Base-by-base conservation (phyloP, 352 stramenopile species). In the Pythium oligandrum region DNA sequence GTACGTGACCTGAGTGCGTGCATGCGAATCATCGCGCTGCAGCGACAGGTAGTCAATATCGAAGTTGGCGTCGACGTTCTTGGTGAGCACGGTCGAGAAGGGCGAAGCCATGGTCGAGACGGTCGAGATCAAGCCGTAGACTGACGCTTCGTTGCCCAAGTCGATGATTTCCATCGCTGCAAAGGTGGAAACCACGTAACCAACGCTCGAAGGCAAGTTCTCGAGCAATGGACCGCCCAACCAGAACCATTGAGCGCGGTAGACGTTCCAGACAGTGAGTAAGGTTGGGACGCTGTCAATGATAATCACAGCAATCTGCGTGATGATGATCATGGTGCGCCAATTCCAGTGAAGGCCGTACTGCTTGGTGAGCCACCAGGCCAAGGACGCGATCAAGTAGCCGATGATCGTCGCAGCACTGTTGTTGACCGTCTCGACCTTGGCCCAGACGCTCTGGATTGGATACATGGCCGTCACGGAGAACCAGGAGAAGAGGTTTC, bases 131-230 rank as follows among this genome's bases (percentile, higher is more conserved):
- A 68, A 44, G 7, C 44, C 56, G 26, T 57, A 58, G 36, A 49
- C 48, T 32, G 53, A 40, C 4, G 17, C 61, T 55, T 68, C 61
- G 45, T 61, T 50, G 30, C 57, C 61, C 9, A 51, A 44, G 38
- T 67, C 60, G 17, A 48, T 44, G 8, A 70, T 11, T 38, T 70
- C 61, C 26, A 68, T 57, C 8, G 51, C 36, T 8, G 57, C 49
- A 38, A 43, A 64, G 4, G 47, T 56, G 3, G 5, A 3, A 7
- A 63, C n/a, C 33, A 67, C 37, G 36, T 58, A 67, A 36, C 40
- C 36, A 30, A 67, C 59, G 4, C 52, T 48, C 3, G 32, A 34
- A 30, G 55, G 48, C 6, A 64, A n/a, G 7, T 44, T 7, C 37
- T 62, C 47, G n/a, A 62, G 6, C n/a, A 63, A 6, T 2, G 50